A percentile compares a stretch with the other conserved stretches of the same genome.
Evolutionary conservation across 2,329 filamentous ascomycete genomes (phyloP).

Genomic region (Penicillium janthinellum): DNA sequence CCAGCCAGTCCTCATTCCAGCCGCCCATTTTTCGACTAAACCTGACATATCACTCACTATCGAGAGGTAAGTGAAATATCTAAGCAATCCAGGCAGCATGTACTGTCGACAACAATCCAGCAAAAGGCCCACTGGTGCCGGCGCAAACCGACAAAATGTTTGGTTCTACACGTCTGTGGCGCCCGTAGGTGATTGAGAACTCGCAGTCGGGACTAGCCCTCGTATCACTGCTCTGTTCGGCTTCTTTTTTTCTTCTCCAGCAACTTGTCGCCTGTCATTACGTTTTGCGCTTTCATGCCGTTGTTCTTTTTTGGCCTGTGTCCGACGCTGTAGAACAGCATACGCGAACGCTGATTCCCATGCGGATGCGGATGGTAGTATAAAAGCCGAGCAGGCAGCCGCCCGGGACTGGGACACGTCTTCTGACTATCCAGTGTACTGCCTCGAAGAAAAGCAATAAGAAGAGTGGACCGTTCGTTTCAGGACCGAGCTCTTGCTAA

Average conservation of each 20-base stretch:
- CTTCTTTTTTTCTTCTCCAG: neutral
- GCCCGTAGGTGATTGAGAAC: slow-evolving; percentile 1
- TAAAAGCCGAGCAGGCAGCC: slow-evolving; percentile 12
- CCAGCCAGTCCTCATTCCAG: neutral
- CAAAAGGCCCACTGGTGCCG: neutral
- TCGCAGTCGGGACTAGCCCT: neutral
- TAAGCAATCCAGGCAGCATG: neutral
- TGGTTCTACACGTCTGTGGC: slow-evolving; percentile 10
- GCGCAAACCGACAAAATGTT: neutral
- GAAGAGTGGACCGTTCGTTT: neutral
- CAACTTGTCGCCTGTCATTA: neutral
- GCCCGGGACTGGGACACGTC: neutral
- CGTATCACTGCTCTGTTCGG: neutral
- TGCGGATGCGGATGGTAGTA: slow-evolving; percentile 12
- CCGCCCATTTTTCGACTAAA: neutral
- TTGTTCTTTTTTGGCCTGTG: neutral
- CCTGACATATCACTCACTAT: neutral
- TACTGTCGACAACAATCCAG: neutral
- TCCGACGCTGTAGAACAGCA: too few species aligned
- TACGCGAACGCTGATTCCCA: neutral
- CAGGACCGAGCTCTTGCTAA: neutral
- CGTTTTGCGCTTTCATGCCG: neutral
- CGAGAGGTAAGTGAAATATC: neutral
- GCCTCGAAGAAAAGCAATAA: neutral
- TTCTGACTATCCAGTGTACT: neutral